Evolutionary conservation across 2,329 filamentous ascomycete genomes (phyloP).

Genomic region (Emmonsiellopsis sp.): DNA sequence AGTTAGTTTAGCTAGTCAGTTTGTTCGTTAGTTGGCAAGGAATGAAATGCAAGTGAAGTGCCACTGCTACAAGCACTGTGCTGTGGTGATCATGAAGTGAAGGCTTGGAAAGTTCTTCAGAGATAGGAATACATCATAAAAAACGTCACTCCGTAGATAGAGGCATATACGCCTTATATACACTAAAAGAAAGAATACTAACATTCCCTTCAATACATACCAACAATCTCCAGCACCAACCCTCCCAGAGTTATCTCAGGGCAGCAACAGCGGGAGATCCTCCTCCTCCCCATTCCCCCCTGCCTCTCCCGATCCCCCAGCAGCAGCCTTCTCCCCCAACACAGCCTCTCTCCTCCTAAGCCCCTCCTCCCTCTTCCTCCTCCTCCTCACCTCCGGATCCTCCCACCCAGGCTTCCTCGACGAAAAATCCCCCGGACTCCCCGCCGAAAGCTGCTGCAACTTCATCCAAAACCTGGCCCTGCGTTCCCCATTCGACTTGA

Average conservation of each 20-base stretch:
- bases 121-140: not conserved
- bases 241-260: not conserved
- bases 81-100: not conserved
- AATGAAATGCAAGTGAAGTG: too few relatives aligned
- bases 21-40: not conserved
- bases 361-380: constrained; percentile 34
- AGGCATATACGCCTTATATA: not conserved
- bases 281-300: not conserved
- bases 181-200: not conserved
- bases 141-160: not conserved
- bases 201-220: not conserved
- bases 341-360: constrained; percentile 22
- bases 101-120: not conserved
- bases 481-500: constrained; percentile 30
- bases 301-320: not conserved
- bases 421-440: constrained; percentile 4
- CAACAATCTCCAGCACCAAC: not conserved
- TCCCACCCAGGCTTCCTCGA: constrained; percentile 23
- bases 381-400: constrained; percentile 25
- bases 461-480: constrained; percentile 27
- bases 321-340: constrained; percentile 1
- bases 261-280: not conserved
- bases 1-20: not conserved
- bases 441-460: constrained; percentile 18
- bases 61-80: not conserved